Conservation (phyloP, 331 rosid species). For the Acacia pycnantha region DNA sequence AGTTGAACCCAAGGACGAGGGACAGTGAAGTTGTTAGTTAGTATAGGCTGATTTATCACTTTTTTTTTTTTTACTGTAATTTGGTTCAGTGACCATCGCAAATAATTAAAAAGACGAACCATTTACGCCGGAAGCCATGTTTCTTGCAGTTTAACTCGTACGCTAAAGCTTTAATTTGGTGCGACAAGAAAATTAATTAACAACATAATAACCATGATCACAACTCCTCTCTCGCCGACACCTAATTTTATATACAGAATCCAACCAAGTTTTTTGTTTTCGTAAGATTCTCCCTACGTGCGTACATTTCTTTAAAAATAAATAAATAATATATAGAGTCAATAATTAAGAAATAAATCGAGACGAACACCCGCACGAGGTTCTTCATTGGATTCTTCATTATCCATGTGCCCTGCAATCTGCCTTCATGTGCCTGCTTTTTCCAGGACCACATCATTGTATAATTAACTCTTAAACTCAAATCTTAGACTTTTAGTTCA, state of each 20-base stretch:
- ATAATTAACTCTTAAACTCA: constrained; percentile 35
- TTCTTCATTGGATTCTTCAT: constrained; percentile 52
- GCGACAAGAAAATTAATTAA: background rate
- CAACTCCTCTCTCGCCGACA: background rate
- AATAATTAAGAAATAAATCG: background rate
- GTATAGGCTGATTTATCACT: background rate
- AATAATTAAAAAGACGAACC: background rate
- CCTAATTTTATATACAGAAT: background rate
- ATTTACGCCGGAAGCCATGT: background rate
- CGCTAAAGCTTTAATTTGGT: background rate
- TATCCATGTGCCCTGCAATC: constrained; percentile 22
- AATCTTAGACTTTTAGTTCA: constrained; percentile 5
- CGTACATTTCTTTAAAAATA: background rate
- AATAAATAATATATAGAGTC: background rate
- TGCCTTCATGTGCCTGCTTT: constrained; percentile 15
- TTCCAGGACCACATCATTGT: constrained; percentile 30
- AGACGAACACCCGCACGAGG: constrained; percentile 12
- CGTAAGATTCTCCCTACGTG: background rate
- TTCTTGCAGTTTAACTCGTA: background rate
- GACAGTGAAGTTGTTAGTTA: background rate
- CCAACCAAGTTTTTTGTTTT: background rate
- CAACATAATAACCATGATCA: background rate
- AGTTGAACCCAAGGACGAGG: too few species aligned
- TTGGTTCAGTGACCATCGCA: background rate
- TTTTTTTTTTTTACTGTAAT: fast-evolving